Conservation (phyloP, 495 filamentous ascomycete genomes). For the Aspergillus avenaceus region DNA sequence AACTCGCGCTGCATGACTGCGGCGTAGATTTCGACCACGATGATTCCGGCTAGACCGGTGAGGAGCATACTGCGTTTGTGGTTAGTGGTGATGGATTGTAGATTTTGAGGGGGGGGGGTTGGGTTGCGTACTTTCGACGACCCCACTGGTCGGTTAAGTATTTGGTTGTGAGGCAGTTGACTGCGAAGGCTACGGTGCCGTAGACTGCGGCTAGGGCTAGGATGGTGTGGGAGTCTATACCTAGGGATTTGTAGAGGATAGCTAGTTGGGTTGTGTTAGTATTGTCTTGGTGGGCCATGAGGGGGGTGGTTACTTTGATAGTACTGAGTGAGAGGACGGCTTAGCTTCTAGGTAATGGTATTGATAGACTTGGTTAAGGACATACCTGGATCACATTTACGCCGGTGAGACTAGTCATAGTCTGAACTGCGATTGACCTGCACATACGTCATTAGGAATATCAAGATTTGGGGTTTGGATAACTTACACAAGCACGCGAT, state of each 20-base stretch:
- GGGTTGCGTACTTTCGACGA: slow-evolving; percentile 45
- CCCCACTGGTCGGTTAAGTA: slow-evolving; percentile 58
- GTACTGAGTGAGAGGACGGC: slow-evolving; percentile 25
- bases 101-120: neutral
- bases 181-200: slow-evolving; percentile 51
- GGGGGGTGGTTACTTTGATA: slow-evolving; percentile 42
- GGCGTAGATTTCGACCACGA: slow-evolving; percentile 54
- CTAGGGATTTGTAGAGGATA: slow-evolving; percentile 53
- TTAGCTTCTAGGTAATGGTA: neutral
- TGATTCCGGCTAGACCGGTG: slow-evolving; percentile 44
- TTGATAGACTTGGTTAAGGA: neutral
- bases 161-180: slow-evolving; percentile 48
- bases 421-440: slow-evolving; percentile 54
- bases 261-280: slow-evolving; percentile 22
- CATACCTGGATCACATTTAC: slow-evolving; percentile 52
- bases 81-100: slow-evolving; percentile 1
- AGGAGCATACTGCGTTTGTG: slow-evolving; percentile 46
- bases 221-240: slow-evolving; percentile 46
- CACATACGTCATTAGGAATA: neutral
- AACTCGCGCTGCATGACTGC: slow-evolving; percentile 56
- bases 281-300: neutral
- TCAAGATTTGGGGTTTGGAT: neutral
- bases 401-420: slow-evolving; percentile 55
- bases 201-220: slow-evolving; percentile 54
- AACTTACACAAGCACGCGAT: slow-evolving; percentile 45